These are phyloP conservation scores for Fragilariopsis cylindrus DNA, from an alignment of 108 stramenopile species.

Conservation along the genomic window DNA sequence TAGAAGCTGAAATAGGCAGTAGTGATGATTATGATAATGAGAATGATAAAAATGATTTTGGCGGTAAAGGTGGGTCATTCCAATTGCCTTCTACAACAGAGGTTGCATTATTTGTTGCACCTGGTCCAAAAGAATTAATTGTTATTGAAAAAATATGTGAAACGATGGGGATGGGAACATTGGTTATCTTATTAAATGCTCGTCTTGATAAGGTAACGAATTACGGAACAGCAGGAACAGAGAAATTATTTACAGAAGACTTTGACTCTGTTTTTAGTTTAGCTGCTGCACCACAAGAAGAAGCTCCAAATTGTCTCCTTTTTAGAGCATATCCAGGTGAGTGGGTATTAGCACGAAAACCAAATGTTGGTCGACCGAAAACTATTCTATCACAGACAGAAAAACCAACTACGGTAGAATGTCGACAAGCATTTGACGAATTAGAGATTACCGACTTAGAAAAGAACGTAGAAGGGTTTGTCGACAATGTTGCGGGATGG, in stretches of 20 bases:
- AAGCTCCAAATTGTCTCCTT: constrained; percentile 69
- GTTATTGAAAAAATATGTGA: constrained; percentile 72
- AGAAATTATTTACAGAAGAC: constrained; percentile 53
- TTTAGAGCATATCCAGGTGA: constrained; percentile 66
- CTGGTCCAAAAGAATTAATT: constrained; percentile 77
- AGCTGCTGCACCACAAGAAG: constrained; percentile 72
- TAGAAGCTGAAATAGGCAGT: constrained; percentile 57
- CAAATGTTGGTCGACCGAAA: constrained; percentile 74
- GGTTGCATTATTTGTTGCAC: constrained; percentile 83
- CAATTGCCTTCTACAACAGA: constrained; percentile 61
- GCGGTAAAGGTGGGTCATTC: constrained; percentile 53
- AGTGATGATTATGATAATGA: constrained; percentile 34
- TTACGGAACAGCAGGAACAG: constrained; percentile 55
- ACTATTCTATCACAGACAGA: constrained; percentile 46
- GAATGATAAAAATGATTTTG: not conserved
- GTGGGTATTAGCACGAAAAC: constrained; percentile 83
- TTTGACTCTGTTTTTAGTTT: constrained; percentile 77
- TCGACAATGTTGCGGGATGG: constrained; percentile 78
- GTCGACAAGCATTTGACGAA: constrained; percentile 48
- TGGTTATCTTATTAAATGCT: constrained; percentile 82
- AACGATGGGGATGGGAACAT: constrained; percentile 69
- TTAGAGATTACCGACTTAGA: constrained; percentile 72
- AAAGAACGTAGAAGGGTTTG: constrained; percentile 62
- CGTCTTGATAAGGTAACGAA: constrained; percentile 56
- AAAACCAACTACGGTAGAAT: constrained; percentile 56